Conservation (phyloP, 2,329 filamentous ascomycete species). For the Helotiales sp. region DNA sequence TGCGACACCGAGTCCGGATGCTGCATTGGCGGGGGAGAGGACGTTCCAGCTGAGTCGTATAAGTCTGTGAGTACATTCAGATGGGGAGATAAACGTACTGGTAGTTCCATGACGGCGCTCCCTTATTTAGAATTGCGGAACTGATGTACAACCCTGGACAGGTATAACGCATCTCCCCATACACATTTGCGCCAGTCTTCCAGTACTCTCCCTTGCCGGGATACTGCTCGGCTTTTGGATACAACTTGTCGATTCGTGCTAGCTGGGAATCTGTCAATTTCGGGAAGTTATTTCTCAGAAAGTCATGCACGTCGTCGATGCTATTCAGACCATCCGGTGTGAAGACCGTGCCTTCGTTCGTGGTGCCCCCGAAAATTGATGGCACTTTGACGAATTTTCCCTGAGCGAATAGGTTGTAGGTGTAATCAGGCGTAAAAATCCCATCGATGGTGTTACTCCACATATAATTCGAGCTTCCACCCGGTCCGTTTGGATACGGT, state of each 20-base stretch:
- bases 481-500: conserved; percentile 43
- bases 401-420: conserved; percentile 53
- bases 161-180: conserved; percentile 69
- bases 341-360: conserved; percentile 70
- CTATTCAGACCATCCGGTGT: conserved; percentile 55
- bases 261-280: conserved; percentile 57
- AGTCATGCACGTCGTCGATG: conserved; percentile 55
- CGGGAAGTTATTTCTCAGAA: conserved; percentile 63
- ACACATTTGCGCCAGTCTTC: conserved; percentile 61
- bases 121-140: conserved; percentile 36
- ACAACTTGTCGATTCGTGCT: conserved; percentile 56
- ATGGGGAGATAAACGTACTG: conserved; percentile 42
- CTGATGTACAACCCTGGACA: conserved; percentile 64
- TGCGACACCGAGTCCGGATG: conserved; percentile 63
- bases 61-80: too few species aligned
- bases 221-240: conserved; percentile 53
- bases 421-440: conserved; percentile 55
- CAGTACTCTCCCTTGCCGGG: conserved; percentile 61
- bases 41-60: conserved; percentile 54
- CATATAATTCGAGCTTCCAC: conserved; percentile 44
- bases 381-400: conserved; percentile 61
- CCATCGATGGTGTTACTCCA: conserved; percentile 50
- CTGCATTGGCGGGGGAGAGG: conserved; percentile 58
- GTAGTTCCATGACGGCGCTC: conserved; percentile 64
- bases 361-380: conserved; percentile 60